A percentile compares a stretch with the other conserved stretches of the same genome.
These are phyloP conservation scores for Betula pendula DNA, from an alignment of 306 rosid species.

Conservation along the genomic window DNA sequence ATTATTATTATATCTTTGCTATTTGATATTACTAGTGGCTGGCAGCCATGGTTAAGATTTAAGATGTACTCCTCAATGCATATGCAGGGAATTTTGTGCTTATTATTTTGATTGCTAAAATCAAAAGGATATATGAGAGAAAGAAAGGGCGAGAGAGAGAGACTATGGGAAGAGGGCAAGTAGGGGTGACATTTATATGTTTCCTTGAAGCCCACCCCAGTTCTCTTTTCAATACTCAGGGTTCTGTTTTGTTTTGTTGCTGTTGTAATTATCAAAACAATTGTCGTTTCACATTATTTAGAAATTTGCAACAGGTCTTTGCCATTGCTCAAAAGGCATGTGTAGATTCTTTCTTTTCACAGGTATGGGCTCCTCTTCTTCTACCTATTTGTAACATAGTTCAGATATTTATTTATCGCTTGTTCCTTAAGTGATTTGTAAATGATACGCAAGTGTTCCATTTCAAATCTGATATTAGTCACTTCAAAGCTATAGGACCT, in stretches of 20 bases:
- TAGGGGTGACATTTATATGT: not conserved
- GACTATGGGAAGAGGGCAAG: no score
- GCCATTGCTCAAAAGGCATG: constrained; percentile 85
- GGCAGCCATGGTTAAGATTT: not conserved
- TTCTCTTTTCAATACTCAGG: not conserved
- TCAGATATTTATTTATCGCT: not conserved
- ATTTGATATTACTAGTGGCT: constrained; percentile 13
- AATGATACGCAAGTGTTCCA: not conserved
- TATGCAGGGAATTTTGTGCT: constrained; percentile 8
- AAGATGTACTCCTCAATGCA: constrained; percentile 4
- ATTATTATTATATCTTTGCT: constrained; percentile 7
- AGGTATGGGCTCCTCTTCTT: constrained; percentile 50
- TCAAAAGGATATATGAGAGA: no score
- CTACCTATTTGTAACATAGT: not conserved
- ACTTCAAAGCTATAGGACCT: constrained; percentile 1
- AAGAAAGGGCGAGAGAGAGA: not conserved
- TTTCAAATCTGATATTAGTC: constrained; percentile 1
- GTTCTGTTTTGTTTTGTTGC: not conserved
- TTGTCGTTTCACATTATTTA: constrained; percentile 25
- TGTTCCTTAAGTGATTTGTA: constrained; percentile 19
- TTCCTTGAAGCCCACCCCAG: not conserved
- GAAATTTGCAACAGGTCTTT: constrained; percentile 65
- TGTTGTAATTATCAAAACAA: not conserved
- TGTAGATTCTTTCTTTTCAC: constrained; percentile 90
- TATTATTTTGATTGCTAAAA: not conserved